Conservation (phyloP, 768 basidiomycete species). For the Imleria badia region DNA sequence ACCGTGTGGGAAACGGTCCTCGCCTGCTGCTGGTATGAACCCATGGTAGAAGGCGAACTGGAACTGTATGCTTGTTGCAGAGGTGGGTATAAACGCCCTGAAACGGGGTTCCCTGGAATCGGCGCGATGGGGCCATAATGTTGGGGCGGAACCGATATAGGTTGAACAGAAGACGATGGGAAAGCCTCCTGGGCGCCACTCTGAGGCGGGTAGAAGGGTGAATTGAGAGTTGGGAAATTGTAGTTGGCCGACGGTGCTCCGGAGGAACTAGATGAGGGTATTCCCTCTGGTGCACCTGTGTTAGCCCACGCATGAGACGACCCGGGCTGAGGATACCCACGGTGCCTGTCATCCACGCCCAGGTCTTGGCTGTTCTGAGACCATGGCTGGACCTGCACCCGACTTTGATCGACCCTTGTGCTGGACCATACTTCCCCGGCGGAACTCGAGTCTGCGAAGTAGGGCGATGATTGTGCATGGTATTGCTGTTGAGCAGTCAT, state of each 20-base stretch:
- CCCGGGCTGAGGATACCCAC: slow-evolving; percentile 27
- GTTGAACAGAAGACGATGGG: slow-evolving; percentile 33
- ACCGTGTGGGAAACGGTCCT: slow-evolving; percentile 16
- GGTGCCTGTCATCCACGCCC: slow-evolving; percentile 26
- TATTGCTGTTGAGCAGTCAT: slow-evolving; percentile 23
- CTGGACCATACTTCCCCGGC: slow-evolving; percentile 22
- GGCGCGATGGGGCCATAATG: slow-evolving; percentile 30
- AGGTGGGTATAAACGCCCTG: slow-evolving; percentile 29
- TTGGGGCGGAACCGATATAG: slow-evolving; percentile 29
- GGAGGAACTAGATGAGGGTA: slow-evolving; percentile 23
- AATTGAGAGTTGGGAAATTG: slow-evolving; percentile 53
- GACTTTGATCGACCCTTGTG: slow-evolving; percentile 23
- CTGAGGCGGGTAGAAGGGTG: slow-evolving; percentile 54
- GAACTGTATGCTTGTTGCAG: slow-evolving; percentile 28
- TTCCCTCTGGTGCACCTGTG: slow-evolving; percentile 21
- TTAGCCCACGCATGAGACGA: slow-evolving; percentile 28
- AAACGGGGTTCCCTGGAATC: slow-evolving; percentile 21
- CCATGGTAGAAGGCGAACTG: slow-evolving; percentile 12
- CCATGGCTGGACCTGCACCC: slow-evolving; percentile 25
- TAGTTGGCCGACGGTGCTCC: slow-evolving; percentile 26
- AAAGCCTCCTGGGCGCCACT: slow-evolving; percentile 33
- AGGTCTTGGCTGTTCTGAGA: slow-evolving; percentile 26
- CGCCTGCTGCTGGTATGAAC: slow-evolving; percentile 27
- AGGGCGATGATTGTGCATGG: slow-evolving; percentile 22
- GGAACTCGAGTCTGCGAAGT: slow-evolving; percentile 22